A percentile compares a stretch with the other conserved stretches of the same genome.
Evolutionary conservation across 495 filamentous ascomycete species (phyloP).

Genomic region (Neurospora pannonica): DNA sequence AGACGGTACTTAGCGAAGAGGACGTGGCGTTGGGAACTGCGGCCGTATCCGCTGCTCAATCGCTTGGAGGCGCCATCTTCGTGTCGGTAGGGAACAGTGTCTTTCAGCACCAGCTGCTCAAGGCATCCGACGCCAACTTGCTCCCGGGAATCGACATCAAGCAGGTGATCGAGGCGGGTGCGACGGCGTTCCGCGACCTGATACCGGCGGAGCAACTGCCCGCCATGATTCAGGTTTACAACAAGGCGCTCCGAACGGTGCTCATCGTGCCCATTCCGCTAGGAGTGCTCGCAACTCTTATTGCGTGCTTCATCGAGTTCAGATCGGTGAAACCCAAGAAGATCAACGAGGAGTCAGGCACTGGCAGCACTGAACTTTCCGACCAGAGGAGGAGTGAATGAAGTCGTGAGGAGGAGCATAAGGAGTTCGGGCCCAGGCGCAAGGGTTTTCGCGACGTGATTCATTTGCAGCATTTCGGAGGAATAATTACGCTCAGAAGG

Average conservation of each 20-base stretch:
- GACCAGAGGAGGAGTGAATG: neutral
- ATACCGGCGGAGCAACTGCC: slow-evolving; percentile 22
- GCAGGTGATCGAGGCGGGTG: slow-evolving; percentile 31
- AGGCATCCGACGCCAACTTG: slow-evolving; percentile 12
- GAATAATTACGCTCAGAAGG: neutral
- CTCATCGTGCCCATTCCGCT: slow-evolving; percentile 26
- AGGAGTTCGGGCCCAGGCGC: neutral
- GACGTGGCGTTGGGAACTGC: slow-evolving; percentile 54
- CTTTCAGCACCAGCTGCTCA: slow-evolving; percentile 44
- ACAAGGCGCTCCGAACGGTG: slow-evolving; percentile 21
- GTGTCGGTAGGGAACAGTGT: slow-evolving; percentile 51
- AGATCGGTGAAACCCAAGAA: slow-evolving; percentile 32
- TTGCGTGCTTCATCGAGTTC: slow-evolving; percentile 37
- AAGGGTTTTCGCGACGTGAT: neutral
- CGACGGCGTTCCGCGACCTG: slow-evolving; percentile 35
- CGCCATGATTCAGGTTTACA: slow-evolving; percentile 19
- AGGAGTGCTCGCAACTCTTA: slow-evolving; percentile 26
- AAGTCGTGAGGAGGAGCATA: neutral
- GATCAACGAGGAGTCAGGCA: neutral
- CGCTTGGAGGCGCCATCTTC: slow-evolving; percentile 54
- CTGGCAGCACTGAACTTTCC: neutral
- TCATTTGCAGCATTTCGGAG: neutral
- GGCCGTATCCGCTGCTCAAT: slow-evolving; percentile 53
- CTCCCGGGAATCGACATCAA: slow-evolving; percentile 22
- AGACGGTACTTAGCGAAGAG: slow-evolving; percentile 34